These are phyloP conservation scores for Phytophthora uliginosa DNA, from an alignment of 352 stramenopile genomes.

Conservation along the genomic window DNA sequence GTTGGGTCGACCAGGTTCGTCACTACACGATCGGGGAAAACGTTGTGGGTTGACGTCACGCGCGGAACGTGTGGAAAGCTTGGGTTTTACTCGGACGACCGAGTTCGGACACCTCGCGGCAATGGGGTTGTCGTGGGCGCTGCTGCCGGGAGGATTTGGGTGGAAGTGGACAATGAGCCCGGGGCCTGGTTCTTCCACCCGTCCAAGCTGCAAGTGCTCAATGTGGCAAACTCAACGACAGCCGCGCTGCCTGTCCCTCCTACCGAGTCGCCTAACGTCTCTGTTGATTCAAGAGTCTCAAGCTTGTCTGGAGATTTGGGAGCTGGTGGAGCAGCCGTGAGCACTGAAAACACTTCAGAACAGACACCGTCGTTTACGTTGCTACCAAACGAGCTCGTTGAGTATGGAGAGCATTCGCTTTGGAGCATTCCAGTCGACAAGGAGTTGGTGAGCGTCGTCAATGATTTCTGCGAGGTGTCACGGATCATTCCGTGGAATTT, in stretches of 20 bases:
- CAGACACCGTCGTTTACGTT: slow-evolving; percentile 6
- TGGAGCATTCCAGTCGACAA: slow-evolving; percentile 61
- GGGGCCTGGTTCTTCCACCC: slow-evolving; percentile 88
- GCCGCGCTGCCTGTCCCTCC: slow-evolving; percentile 10
- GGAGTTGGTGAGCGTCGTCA: slow-evolving; percentile 50
- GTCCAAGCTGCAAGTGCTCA: slow-evolving; percentile 63
- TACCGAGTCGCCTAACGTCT: neutral
- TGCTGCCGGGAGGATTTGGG: slow-evolving; percentile 72
- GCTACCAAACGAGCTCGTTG: slow-evolving; percentile 32
- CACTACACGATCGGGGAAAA: slow-evolving; percentile 63
- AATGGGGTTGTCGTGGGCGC: slow-evolving; percentile 78
- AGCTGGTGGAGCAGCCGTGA: neutral
- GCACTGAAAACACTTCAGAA: neutral
- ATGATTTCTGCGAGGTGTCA: slow-evolving; percentile 65
- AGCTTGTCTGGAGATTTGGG: neutral
- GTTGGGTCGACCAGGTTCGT: slow-evolving; percentile 56
- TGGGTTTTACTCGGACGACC: slow-evolving; percentile 67
- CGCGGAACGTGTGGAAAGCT: slow-evolving; percentile 38
- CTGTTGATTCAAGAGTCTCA: neutral
- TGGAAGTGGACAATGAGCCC: slow-evolving; percentile 81
- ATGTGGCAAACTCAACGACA: slow-evolving; percentile 18
- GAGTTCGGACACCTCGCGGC: slow-evolving; percentile 80
- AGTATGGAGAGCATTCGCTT: slow-evolving; percentile 38
- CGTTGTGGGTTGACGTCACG: slow-evolving; percentile 81
- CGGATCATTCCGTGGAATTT: slow-evolving; percentile 76